Base-by-base conservation (phyloP, 2,329 filamentous ascomycete genomes). In the Talaromyces pinophilus region DNA sequence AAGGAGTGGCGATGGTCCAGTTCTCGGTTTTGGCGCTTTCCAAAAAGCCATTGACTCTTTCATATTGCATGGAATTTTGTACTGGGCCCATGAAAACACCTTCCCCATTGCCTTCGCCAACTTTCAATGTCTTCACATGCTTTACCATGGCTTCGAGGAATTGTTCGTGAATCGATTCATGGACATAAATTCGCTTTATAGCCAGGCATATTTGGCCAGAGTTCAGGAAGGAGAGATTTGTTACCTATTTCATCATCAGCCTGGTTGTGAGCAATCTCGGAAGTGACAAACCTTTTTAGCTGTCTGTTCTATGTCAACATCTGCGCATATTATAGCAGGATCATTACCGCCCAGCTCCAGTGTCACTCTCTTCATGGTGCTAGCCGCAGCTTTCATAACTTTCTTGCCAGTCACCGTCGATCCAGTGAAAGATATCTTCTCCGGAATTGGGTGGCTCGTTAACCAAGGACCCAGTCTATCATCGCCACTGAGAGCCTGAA, bases 101-200 rank as follows among this genome's bases (percentile, higher is more conserved):
- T 46, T 46, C n/a, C n/a, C 19, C 42, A 46, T 46, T 46, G 7
- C 42, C 42, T 22, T 46, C 42, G 42, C 42, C 42, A 6, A 46
- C 42, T 19, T 46, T 46, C 11, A 82, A 67, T 2, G 67, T 68
- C 63, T 82, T 80, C 42, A 83, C 82, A 42, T 83, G 80, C 48
- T 80, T 77, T 5, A 82, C 77, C 52, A 84, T 69, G 1, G 78
- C 82, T 1, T 78, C 74, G 2, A 84, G 75, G 75, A 90, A 88
- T 19, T 80, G 72, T 30, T 86, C 83, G 72, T 87, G 88, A 61
- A 89, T 83, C 2, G 77, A 80, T 69, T 87, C 84, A 71, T 89
- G 87, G 1, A 90, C 83, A 71, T 87, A 89, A 35, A 89, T 76
- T 0, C 87, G 80, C 76, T 89, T 89, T 63, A 81, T 82, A 54